A percentile compares a stretch with the other conserved stretches of the same genome.
These are phyloP conservation scores for Bacidia gigantensis DNA, from an alignment of 495 filamentous ascomycete genomes.

Conservation along the genomic window DNA sequence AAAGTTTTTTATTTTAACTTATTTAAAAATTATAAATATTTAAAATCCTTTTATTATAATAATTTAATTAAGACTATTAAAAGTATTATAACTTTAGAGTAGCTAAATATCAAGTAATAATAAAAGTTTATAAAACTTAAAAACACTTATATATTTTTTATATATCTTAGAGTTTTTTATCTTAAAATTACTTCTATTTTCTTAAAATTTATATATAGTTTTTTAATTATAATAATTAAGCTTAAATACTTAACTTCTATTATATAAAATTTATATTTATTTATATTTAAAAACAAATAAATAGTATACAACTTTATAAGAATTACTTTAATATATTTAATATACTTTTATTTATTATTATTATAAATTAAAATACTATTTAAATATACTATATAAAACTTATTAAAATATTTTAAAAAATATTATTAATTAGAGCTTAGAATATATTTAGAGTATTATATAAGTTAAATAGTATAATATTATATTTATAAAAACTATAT, in stretches of 20 bases:
- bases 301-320: not conserved
- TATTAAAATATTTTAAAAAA: not conserved
- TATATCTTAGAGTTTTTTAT: not conserved
- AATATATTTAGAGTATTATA: not conserved
- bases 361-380: not conserved
- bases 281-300: not conserved
- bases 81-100: not conserved
- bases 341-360: conserved; percentile 1
- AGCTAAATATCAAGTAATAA: not conserved
- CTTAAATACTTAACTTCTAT: conserved; percentile 4
- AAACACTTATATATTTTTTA: not conserved
- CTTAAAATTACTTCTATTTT: conserved; percentile 2
- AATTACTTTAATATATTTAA: not conserved
- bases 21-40: not conserved
- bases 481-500: conserved; percentile 1
- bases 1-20: not conserved
- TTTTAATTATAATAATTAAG: not conserved
- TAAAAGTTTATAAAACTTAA: not conserved
- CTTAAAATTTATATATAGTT: not conserved
- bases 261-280: conserved; percentile 1
- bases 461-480: not conserved
- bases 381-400: not conserved
- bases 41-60: not conserved
- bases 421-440: not conserved
- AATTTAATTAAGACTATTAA: not conserved